A percentile compares a stretch with the other conserved stretches of the same genome.
phyloP scores from a whole-genome alignment of 2,329 filamentous ascomycete species.

The Penicillium sp. region DNA sequence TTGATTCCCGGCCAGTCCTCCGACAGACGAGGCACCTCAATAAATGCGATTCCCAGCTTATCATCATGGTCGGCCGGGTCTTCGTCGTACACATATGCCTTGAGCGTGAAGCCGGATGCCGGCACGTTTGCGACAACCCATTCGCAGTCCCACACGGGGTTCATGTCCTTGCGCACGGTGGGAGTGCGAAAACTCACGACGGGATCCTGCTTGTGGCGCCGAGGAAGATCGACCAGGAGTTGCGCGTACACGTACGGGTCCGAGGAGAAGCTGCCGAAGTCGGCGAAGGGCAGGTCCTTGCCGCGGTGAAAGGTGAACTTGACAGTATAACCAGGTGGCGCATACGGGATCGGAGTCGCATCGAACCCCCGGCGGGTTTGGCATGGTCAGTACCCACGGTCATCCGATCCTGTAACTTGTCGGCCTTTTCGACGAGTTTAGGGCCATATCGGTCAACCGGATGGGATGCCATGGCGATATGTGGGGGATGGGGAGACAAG shows the following conservation, averaged over 20 bases:
- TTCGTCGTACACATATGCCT: conserved; percentile 84
- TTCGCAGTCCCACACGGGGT: conserved; percentile 75
- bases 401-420: conserved; percentile 36
- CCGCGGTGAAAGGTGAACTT: conserved; percentile 80
- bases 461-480: conserved; percentile 20
- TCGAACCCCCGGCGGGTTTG: conserved; percentile 73
- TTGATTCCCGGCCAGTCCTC: conserved; percentile 65
- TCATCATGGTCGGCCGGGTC: conserved; percentile 83
- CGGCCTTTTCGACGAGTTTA: conserved; percentile 38
- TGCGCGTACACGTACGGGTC: conserved; percentile 79
- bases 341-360: conserved; percentile 67
- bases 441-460: conserved; percentile 34
- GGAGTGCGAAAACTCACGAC: conserved; percentile 67
- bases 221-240: conserved; percentile 64
- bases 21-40: conserved; percentile 56
- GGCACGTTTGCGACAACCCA: conserved; percentile 90
- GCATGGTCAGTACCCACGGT: conserved; percentile 20
- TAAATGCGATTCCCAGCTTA: conserved; percentile 76
- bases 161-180: conserved; percentile 65
- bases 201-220: conserved; percentile 80
- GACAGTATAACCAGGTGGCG: conserved; percentile 73
- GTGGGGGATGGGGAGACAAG: background rate
- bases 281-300: conserved; percentile 72
- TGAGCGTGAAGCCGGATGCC: conserved; percentile 71
- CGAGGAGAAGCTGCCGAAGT: conserved; percentile 69